Percentiles rank a stretch among this genome's conserved stretches.
phyloP scores from a whole-genome alignment of 768 basidiomycete genomes.

The Boletellus emodensis region DNA sequence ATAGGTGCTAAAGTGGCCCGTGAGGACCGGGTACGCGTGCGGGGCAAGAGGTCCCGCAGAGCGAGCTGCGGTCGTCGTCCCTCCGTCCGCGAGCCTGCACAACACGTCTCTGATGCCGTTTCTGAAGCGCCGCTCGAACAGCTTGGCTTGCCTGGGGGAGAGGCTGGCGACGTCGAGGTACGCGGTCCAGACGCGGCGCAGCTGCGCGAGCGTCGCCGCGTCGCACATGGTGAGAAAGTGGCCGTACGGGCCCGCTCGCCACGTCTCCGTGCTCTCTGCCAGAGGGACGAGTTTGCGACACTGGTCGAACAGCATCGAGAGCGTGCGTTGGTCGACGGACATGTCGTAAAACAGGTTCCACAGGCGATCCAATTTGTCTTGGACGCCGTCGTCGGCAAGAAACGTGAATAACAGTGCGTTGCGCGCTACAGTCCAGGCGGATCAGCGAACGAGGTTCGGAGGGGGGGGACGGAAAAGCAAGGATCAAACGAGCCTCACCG shows the following conservation, averaged over 20 bases:
- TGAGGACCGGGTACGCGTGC: neutral
- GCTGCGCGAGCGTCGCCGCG: constrained; percentile 14
- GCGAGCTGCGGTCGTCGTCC: constrained; percentile 15
- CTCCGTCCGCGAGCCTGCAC: neutral
- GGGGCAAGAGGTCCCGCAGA: constrained; percentile 25
- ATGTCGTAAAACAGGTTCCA: constrained; percentile 29
- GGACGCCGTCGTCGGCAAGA: constrained; percentile 18
- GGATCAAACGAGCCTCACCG: constrained; percentile 9
- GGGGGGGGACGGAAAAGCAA: neutral
- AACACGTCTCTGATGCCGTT: constrained; percentile 9
- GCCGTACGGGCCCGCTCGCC: constrained; percentile 25
- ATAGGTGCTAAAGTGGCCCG: constrained; percentile 21
- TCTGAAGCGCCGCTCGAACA: constrained; percentile 8
- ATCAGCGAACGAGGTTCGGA: neutral
- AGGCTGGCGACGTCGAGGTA: constrained; percentile 12
- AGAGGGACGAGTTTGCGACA: constrained; percentile 26
- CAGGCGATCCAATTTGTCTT: constrained; percentile 9
- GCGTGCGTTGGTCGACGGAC: constrained; percentile 16
- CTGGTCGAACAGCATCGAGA: constrained; percentile 19
- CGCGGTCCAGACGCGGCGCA: constrained; percentile 19
- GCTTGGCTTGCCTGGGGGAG: constrained; percentile 5
- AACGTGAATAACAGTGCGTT: constrained; percentile 25
- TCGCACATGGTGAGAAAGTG: constrained; percentile 21
- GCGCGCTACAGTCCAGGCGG: constrained; percentile 15
- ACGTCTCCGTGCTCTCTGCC: constrained; percentile 12